Evolutionary conservation across 805 yeast species (phyloP), one percentile per base, ranked within the genome.

Genomic region (Wickerhamiella azymoides): DNA sequence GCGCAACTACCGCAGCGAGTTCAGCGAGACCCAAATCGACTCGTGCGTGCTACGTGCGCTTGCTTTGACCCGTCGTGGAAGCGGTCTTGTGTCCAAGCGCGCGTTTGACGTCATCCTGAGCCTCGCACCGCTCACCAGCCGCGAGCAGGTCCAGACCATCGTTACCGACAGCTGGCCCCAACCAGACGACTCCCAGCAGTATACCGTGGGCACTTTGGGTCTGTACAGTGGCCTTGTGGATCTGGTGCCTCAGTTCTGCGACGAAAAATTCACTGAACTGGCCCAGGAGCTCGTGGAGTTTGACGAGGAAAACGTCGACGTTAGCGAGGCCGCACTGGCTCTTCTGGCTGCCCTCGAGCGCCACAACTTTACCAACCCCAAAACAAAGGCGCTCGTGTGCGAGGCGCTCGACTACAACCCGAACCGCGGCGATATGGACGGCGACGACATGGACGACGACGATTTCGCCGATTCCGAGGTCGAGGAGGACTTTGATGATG

Each of bases 81-180:
- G 60, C 10, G 73, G 72, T 2, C 64, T 73, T n/a, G 64, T 74
- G 16, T 65, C 73, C 39, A 75, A 73, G 51, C 65, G 76, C 36
- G 64, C 77, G 0, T 67, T 73, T 17, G 59, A 64, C n/a, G 72
- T 73, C 0, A 60, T 74, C 16, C 76, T 74, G 5, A 54, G 56
- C n/a, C 55, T 74, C 14, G 57, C 67, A n/a, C 53, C 57, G 24
- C 50, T 59, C 36, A 44, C 65, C 25, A 40, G 61, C 5, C 49
- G 49, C 0, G 51, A 54, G 2, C 59, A 56, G 21, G 59, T 64
- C 54, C 46, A 53, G 3, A 13, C 6, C 9, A 24, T 41, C 17
- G 25, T 25, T 16, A 2, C 21, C 9, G 19, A 28, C 5, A 14
- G 38, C 25, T 10, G 24, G 19, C 18, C 26, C 26, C 10, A 14